These are phyloP conservation scores for Pseudogymnoascus sp. DNA, from an alignment of 2,329 filamentous ascomycete species.

Conservation along the genomic window DNA sequence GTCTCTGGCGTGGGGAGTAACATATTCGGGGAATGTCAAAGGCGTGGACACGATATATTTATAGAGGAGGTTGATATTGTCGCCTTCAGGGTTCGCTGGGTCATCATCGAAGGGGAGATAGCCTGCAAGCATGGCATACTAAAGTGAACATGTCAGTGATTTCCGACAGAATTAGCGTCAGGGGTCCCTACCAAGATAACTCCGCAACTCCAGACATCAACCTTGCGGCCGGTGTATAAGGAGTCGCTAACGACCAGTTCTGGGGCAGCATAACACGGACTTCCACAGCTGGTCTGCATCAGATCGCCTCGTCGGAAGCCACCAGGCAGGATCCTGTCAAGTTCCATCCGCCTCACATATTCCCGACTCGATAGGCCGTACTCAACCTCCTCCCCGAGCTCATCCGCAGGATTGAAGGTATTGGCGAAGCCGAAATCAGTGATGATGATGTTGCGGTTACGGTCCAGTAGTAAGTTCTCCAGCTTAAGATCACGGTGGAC, in stretches of 20 bases:
- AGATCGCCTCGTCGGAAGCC: constrained; percentile 80
- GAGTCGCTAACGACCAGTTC: constrained; percentile 97
- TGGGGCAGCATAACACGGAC: constrained; percentile 93
- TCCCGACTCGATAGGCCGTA: constrained; percentile 79
- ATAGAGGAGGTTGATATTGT: constrained; percentile 98
- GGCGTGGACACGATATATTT: constrained; percentile 98
- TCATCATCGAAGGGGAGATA: constrained; percentile 98
- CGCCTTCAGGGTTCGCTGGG: constrained; percentile 93
- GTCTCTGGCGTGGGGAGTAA: constrained; percentile 91
- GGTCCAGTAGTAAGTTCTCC: constrained; percentile 88
- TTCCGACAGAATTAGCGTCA: neutral
- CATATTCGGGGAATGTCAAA: constrained; percentile 96
- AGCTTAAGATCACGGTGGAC: constrained; percentile 95
- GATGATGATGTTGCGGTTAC: constrained; percentile 98
- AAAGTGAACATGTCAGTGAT: constrained; percentile 19
- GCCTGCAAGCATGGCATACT: constrained; percentile 98
- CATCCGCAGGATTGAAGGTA: constrained; percentile 84
- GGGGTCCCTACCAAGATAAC: constrained; percentile 76
- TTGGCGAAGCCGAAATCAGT: constrained; percentile 99
- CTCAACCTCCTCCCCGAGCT: constrained; percentile 84
- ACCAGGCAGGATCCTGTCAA: constrained; percentile 69
- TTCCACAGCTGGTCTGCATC: constrained; percentile 98
- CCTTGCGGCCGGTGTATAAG: constrained; percentile 92
- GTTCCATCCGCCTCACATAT: constrained; percentile 74
- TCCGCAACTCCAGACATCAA: constrained; percentile 98